These are phyloP conservation scores for Penicillium freii DNA, from an alignment of 2,329 filamentous ascomycete species.

Conservation along the genomic window DNA sequence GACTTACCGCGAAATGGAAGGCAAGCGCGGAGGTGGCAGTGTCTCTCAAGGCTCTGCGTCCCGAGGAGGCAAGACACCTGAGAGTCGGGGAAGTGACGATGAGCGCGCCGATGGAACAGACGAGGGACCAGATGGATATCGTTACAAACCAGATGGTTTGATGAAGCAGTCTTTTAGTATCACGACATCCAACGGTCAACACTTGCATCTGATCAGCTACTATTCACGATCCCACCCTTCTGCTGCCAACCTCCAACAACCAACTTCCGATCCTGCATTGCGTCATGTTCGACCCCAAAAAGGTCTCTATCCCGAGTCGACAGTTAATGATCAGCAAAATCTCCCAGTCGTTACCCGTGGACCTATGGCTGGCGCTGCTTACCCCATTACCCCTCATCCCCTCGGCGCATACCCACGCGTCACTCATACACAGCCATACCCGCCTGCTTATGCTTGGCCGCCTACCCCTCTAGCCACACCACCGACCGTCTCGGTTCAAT, in stretches of 20 bases:
- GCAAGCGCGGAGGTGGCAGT: slow-evolving; percentile 77
- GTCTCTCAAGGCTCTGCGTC: slow-evolving; percentile 61
- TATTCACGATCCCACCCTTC: slow-evolving; percentile 78
- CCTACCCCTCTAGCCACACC: slow-evolving; percentile 47
- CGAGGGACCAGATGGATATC: slow-evolving; percentile 77
- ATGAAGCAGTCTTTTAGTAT: slow-evolving; percentile 99
- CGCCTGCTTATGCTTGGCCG: slow-evolving; percentile 45
- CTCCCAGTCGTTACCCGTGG: slow-evolving; percentile 77
- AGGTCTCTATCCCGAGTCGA: slow-evolving; percentile 96
- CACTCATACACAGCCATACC: slow-evolving; percentile 42
- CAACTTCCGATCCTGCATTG: slow-evolving; percentile 74
- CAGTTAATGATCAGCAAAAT: slow-evolving; percentile 78
- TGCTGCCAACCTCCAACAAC: slow-evolving; percentile 71
- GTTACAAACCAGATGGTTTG: slow-evolving; percentile 92
- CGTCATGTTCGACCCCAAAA: slow-evolving; percentile 82
- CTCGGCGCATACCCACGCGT: slow-evolving; percentile 55
- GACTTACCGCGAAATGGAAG: slow-evolving; percentile 98
- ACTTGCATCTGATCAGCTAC: slow-evolving; percentile 97
- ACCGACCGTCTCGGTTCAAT: slow-evolving; percentile 39
- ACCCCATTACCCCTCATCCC: slow-evolving; percentile 52
- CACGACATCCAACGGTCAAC: slow-evolving; percentile 83
- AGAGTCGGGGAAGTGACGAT: slow-evolving; percentile 79
- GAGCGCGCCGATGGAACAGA: slow-evolving; percentile 70
- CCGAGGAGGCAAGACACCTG: slow-evolving; percentile 71
- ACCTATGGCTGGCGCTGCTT: slow-evolving; percentile 60